Conservation (phyloP, 441 rosid species). For the Biscutella auriculata region DNA sequence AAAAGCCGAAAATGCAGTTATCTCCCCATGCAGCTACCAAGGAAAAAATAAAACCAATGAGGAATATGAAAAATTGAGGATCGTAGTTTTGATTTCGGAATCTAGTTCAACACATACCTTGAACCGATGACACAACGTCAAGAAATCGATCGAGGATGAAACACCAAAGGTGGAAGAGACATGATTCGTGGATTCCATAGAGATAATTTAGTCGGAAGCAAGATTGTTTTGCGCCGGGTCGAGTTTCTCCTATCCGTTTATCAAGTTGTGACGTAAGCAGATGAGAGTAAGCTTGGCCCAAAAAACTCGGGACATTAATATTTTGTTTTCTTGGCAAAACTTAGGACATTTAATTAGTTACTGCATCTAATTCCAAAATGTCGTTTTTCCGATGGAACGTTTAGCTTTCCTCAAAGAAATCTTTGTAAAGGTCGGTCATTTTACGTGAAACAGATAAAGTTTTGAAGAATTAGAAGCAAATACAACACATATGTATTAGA, state of each 20-base stretch:
- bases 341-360: too few species aligned
- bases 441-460: too few species aligned
- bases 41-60: neutral
- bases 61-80: neutral
- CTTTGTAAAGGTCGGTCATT: neutral
- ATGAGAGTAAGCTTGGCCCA: neutral
- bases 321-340: too few species aligned
- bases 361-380: too few species aligned
- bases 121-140: slow-evolving; percentile 50
- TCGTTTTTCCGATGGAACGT: too few species aligned
- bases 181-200: slow-evolving; percentile 17
- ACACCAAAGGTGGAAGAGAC: slow-evolving; percentile 18
- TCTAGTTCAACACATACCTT: slow-evolving; percentile 27
- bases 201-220: slow-evolving; percentile 18
- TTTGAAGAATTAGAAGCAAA: too few species aligned
- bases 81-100: neutral
- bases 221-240: neutral
- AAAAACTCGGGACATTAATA: too few species aligned
- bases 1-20: neutral
- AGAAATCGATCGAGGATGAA: slow-evolving; percentile 49
- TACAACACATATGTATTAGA: too few species aligned
- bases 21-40: neutral
- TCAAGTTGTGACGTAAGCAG: neutral
- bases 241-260: neutral
- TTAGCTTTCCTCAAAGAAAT: neutral